phyloP scores from a whole-genome alignment of 2,329 filamentous ascomycete species.

The Claviceps sorghi region DNA sequence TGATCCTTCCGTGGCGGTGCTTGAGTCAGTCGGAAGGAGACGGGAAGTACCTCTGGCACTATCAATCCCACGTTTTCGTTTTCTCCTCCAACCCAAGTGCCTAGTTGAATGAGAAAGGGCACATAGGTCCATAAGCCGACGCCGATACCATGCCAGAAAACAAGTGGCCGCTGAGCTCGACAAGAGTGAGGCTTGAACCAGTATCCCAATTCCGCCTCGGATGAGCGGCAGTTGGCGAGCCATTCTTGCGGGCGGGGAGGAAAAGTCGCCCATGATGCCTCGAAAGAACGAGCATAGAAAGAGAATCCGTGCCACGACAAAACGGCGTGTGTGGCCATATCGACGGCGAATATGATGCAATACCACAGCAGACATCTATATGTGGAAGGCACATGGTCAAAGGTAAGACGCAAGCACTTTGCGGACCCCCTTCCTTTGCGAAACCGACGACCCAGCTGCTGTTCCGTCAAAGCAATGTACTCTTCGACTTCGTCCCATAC shows the following conservation, averaged over 20 bases:
- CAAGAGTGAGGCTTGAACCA: slow-evolving; percentile 49
- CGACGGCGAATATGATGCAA: slow-evolving; percentile 37
- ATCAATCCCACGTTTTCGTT: slow-evolving; percentile 44
- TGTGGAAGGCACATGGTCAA: slow-evolving; percentile 47
- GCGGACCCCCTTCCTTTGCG: slow-evolving; percentile 40
- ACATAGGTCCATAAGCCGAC: slow-evolving; percentile 51
- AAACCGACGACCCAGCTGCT: slow-evolving; percentile 34
- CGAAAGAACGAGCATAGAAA: slow-evolving; percentile 28
- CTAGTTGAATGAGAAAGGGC: slow-evolving; percentile 39
- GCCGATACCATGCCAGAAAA: slow-evolving; percentile 60
- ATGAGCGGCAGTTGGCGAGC: slow-evolving; percentile 30
- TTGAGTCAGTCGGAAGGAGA: slow-evolving; percentile 47
- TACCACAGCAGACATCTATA: slow-evolving; percentile 55
- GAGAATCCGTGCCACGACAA: slow-evolving; percentile 36
- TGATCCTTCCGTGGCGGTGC: slow-evolving; percentile 35
- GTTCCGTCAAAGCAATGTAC: slow-evolving; percentile 38
- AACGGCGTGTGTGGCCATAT: slow-evolving; percentile 32
- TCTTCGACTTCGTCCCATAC: slow-evolving; percentile 27
- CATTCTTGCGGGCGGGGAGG: slow-evolving; percentile 41
- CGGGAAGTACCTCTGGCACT: slow-evolving; percentile 49
- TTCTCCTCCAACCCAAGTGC: slow-evolving; percentile 14
- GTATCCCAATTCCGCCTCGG: slow-evolving; percentile 40
- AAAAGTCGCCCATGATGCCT: slow-evolving; percentile 28
- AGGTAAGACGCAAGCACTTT: slow-evolving; percentile 44
- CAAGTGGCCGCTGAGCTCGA: slow-evolving; percentile 33